Conservation (phyloP, 345 rosid genomes). For the Hibiscus trionum region DNA sequence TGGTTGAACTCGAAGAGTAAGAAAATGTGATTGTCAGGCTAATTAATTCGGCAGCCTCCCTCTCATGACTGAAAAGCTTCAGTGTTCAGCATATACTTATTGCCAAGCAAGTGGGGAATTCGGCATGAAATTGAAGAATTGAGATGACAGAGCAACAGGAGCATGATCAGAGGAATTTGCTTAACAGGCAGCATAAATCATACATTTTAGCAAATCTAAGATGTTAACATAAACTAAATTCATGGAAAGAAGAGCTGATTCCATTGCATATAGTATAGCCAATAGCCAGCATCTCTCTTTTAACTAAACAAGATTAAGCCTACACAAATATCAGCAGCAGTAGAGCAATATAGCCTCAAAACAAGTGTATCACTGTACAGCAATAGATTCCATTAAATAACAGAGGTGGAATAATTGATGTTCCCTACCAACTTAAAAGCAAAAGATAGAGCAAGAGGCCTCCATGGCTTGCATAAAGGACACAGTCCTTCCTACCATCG, state of each 20-base stretch:
- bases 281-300: too few species aligned
- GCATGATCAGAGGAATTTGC: background rate
- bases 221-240: background rate
- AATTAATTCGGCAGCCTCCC: too few species aligned
- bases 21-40: too few species aligned
- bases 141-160: background rate
- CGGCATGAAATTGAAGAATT: background rate
- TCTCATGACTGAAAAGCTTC: too few species aligned
- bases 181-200: background rate
- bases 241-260: background rate
- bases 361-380: slow-evolving; percentile 11
- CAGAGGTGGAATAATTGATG: slow-evolving; percentile 23
- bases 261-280: too few species aligned
- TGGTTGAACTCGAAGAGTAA: too few species aligned
- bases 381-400: background rate
- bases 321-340: slow-evolving; percentile 1
- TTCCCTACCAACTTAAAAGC: slow-evolving; percentile 37
- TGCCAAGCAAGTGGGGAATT: background rate
- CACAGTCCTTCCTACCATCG: slow-evolving; percentile 12
- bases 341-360: too few species aligned
- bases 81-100: background rate
- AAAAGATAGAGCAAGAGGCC: slow-evolving; percentile 10
- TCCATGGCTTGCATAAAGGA: slow-evolving; percentile 17
- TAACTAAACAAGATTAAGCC: background rate
- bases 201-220: background rate